Percentiles rank a stretch among this genome's conserved stretches.
These are phyloP conservation scores for Mortierella sp. DNA, from an alignment of 371 early-diverging fungal genomes.

Conservation along the genomic window DNA sequence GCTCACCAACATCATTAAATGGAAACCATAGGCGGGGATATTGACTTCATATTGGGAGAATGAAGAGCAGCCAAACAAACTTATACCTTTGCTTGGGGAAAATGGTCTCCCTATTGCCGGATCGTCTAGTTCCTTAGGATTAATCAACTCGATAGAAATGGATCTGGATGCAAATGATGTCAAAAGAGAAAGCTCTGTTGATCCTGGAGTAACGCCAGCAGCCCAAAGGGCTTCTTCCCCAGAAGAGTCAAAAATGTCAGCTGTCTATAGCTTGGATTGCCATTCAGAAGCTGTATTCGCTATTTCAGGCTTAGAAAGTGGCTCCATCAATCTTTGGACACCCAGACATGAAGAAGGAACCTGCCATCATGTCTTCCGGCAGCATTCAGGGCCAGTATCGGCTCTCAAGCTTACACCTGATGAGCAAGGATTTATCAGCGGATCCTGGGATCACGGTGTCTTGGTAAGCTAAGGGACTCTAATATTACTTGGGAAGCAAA, in stretches of 20 bases:
- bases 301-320: slow-evolving; percentile 67
- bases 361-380: slow-evolving; percentile 79
- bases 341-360: slow-evolving; percentile 96
- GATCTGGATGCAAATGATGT: slow-evolving; percentile 26
- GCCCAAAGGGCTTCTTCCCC: slow-evolving; percentile 40
- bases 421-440: slow-evolving; percentile 85
- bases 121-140: background rate
- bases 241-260: slow-evolving; percentile 78
- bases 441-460: slow-evolving; percentile 92
- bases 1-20: background rate
- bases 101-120: slow-evolving; percentile 19
- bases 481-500: background rate
- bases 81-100: slow-evolving; percentile 17
- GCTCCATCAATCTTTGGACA: slow-evolving; percentile 87
- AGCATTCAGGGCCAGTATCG: slow-evolving; percentile 89
- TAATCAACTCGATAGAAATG: slow-evolving; percentile 25
- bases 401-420: slow-evolving; percentile 81
- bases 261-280: slow-evolving; percentile 91
- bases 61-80: slow-evolving; percentile 71
- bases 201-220: slow-evolving; percentile 14
- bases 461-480: slow-evolving; percentile 63
- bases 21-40: slow-evolving; percentile 76
- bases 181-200: slow-evolving; percentile 35
- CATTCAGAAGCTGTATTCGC: slow-evolving; percentile 85
- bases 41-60: slow-evolving; percentile 94